These are phyloP conservation scores for Hypsizygus ulmarius DNA, from an alignment of 1,284 basidiomycete species.

Conservation along the genomic window DNA sequence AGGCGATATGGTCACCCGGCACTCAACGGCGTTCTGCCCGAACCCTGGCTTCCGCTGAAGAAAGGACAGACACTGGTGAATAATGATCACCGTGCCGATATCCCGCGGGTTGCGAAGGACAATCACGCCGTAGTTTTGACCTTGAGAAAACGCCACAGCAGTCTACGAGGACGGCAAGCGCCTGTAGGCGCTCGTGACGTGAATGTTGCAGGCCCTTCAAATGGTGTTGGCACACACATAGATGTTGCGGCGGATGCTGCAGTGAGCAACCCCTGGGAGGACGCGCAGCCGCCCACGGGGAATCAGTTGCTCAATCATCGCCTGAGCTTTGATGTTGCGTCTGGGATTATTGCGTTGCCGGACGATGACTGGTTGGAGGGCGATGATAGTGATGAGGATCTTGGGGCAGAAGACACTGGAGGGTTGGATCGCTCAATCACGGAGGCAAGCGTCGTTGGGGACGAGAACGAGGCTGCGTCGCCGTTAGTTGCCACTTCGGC, in stretches of 20 bases:
- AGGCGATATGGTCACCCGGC: constrained; percentile 90
- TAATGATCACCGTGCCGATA: constrained; percentile 38
- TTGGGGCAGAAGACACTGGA: constrained; percentile 25
- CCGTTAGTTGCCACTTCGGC: constrained; percentile 15
- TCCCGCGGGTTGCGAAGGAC: constrained; percentile 35
- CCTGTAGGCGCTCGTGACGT: constrained; percentile 10
- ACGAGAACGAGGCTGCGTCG: constrained; percentile 12
- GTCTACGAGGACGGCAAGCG: constrained; percentile 29
- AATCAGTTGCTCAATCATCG: constrained; percentile 44
- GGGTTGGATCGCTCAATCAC: constrained; percentile 28
- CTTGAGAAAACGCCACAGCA: constrained; percentile 63
- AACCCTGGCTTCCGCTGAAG: constrained; percentile 88
- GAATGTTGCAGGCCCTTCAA: constrained; percentile 15
- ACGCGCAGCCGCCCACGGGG: constrained; percentile 28
- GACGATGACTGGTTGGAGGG: constrained; percentile 73
- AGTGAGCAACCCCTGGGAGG: constrained; percentile 55
- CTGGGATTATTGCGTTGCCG: constrained; percentile 82
- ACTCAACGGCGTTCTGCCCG: constrained; percentile 81
- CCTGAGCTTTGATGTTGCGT: constrained; percentile 74
- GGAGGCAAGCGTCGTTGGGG: constrained; percentile 24
- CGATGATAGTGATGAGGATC: constrained; percentile 37
- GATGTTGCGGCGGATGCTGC: constrained; percentile 19
- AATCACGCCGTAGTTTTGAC: constrained; percentile 73
- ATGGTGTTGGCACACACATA: constrained; percentile 1
- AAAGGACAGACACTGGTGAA: constrained; percentile 73